Percentiles rank a stretch among this genome's conserved stretches.
Conservation (phyloP, 164 flowering plant species). For the Stephania yunnanensis region DNA sequence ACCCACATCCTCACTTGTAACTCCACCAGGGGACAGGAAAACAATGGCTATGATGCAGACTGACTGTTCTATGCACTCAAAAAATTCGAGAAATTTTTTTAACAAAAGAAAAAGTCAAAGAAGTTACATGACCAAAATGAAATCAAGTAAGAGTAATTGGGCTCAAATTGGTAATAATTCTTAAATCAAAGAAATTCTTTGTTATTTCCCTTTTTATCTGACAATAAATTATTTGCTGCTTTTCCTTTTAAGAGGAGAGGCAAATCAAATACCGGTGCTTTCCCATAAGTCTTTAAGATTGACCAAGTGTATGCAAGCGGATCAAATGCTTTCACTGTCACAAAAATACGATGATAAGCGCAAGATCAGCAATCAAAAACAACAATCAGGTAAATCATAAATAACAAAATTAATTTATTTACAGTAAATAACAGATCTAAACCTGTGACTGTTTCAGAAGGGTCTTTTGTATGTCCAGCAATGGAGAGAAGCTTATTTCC, state of each 20-base stretch:
- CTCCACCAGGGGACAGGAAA: neutral
- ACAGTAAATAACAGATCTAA: neutral
- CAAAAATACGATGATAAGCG: constrained; percentile 8
- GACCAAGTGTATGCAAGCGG: constrained; percentile 73
- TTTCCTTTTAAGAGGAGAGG: constrained; percentile 3
- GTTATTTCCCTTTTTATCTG: neutral
- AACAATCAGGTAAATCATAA: neutral
- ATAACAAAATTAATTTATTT: neutral
- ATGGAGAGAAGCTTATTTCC: constrained; percentile 83
- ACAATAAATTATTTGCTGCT: no score
- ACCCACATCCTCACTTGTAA: neutral
- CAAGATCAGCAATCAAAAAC: neutral
- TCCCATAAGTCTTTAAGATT: constrained; percentile 83
- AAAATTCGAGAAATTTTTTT: no score
- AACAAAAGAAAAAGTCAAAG: neutral
- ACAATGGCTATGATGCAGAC: neutral
- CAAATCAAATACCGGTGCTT: constrained; percentile 60
- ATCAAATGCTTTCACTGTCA: constrained; percentile 88
- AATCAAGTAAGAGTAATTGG: neutral
- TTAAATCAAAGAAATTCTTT: neutral
- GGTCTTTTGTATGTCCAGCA: constrained; percentile 95
- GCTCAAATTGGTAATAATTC: neutral
- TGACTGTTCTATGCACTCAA: neutral
- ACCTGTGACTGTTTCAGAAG: constrained; percentile 88
- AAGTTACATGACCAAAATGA: neutral